Evolutionary conservation across 2,329 filamentous ascomycete species (phyloP).

Genomic region (Coniochaeta hoffmannii): DNA sequence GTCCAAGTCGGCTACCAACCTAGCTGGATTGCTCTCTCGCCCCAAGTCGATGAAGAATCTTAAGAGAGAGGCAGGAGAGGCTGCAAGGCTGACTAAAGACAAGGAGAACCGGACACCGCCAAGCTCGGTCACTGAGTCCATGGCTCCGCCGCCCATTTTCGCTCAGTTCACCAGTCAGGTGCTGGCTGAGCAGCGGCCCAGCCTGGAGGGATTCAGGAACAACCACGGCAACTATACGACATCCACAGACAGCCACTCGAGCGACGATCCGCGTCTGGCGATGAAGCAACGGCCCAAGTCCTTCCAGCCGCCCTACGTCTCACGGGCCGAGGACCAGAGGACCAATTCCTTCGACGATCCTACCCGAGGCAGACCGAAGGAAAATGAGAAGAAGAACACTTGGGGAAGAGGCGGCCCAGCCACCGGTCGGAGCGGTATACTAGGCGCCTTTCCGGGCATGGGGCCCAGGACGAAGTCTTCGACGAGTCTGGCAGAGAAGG

Average conservation of each 20-base stretch:
- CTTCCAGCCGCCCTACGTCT: slow-evolving; percentile 31
- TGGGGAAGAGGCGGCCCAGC: slow-evolving; percentile 22
- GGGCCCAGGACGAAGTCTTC: slow-evolving; percentile 14
- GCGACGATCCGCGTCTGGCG: background rate
- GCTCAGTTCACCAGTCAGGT: slow-evolving; percentile 55
- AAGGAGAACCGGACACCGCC: slow-evolving; percentile 76
- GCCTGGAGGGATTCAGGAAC: slow-evolving; percentile 12
- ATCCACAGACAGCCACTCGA: slow-evolving; percentile 11
- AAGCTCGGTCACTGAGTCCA: slow-evolving; percentile 25
- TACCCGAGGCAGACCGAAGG: background rate
- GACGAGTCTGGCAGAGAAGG: slow-evolving; percentile 25
- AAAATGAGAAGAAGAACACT: slow-evolving; percentile 11
- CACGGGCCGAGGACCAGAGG: slow-evolving; percentile 10
- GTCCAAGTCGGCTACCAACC: slow-evolving; percentile 74
- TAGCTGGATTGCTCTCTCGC: slow-evolving; percentile 68
- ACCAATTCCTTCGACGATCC: background rate
- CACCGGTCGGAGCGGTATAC: slow-evolving; percentile 31
- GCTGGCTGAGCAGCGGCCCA: slow-evolving; percentile 3
- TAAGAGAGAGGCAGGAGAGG: slow-evolving; percentile 32
- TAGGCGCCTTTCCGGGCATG: slow-evolving; percentile 29
- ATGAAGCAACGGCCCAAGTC: slow-evolving; percentile 43
- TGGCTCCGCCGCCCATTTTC: slow-evolving; percentile 61
- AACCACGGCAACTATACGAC: slow-evolving; percentile 12
- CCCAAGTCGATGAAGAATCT: slow-evolving; percentile 66
- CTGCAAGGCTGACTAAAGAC: slow-evolving; percentile 40